phyloP scores from a whole-genome alignment of 345 rosid species.

The Gossypium arboreum region DNA sequence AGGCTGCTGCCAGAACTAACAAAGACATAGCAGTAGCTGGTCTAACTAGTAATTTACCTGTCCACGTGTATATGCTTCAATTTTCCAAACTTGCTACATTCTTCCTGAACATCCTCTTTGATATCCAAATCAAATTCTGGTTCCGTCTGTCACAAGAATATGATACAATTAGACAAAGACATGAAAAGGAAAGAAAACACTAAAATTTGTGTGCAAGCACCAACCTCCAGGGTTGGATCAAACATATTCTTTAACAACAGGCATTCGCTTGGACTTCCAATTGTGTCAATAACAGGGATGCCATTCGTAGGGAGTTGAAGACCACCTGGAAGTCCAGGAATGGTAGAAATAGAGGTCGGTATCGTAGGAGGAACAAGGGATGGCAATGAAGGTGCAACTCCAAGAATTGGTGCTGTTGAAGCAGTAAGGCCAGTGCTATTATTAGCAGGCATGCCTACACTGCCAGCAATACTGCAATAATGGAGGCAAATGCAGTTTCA shows the following conservation, averaged over 20 bases:
- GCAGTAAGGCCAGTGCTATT: constrained; percentile 36
- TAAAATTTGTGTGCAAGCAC: not conserved
- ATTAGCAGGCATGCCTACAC: constrained; percentile 34
- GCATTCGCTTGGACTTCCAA: constrained; percentile 82
- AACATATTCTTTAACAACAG: constrained; percentile 87
- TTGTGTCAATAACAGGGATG: constrained; percentile 44
- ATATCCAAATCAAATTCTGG: constrained; percentile 85
- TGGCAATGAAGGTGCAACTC: constrained; percentile 42
- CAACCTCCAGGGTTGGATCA: constrained; percentile 81
- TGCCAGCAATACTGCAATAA: constrained; percentile 32
- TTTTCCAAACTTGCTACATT: constrained; percentile 73
- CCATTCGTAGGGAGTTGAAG: constrained; percentile 39
- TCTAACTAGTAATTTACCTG: constrained; percentile 37
- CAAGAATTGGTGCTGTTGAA: constrained; percentile 39
- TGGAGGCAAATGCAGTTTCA: constrained; percentile 9
- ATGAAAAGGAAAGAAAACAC: not conserved
- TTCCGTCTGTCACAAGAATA: constrained; percentile 53
- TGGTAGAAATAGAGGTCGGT: constrained; percentile 42
- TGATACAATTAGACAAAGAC: not conserved
- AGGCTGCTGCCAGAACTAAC: not conserved
- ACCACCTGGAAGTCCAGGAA: constrained; percentile 53
- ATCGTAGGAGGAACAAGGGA: constrained; percentile 49
- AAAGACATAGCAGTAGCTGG: not conserved
- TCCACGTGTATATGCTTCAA: constrained; percentile 77
- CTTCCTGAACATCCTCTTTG: constrained; percentile 81